Evolutionary conservation across 2,329 filamentous ascomycete species (phyloP).

Genomic region (Teratosphaeria destructans): DNA sequence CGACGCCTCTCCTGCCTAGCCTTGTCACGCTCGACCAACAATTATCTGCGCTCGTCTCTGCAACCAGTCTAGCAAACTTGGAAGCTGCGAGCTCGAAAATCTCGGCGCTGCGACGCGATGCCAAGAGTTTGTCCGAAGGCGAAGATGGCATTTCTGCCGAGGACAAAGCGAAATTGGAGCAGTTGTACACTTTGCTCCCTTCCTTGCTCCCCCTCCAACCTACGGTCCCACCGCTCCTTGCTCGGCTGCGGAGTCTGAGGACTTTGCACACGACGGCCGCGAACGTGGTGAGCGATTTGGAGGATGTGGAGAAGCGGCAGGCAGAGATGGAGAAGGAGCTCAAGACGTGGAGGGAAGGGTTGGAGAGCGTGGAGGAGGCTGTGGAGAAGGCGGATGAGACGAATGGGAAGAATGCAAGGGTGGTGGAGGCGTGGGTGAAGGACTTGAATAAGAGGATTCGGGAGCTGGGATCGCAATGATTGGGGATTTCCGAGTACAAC

Average conservation of each 20-base stretch:
- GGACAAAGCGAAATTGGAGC: slow-evolving; percentile 77
- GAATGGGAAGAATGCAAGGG: slow-evolving; percentile 68
- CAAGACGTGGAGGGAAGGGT: slow-evolving; percentile 70
- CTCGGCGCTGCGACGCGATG: slow-evolving; percentile 43
- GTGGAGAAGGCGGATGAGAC: slow-evolving; percentile 59
- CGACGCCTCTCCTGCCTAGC: slow-evolving; percentile 68
- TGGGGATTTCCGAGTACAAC: background rate
- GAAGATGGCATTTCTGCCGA: slow-evolving; percentile 43
- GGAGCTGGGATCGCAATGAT: slow-evolving; percentile 7
- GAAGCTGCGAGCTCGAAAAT: slow-evolving; percentile 40
- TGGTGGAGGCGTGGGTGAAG: slow-evolving; percentile 83
- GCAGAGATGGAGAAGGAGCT: slow-evolving; percentile 75
- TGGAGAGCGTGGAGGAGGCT: slow-evolving; percentile 67
- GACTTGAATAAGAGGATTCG: slow-evolving; percentile 70
- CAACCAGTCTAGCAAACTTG: slow-evolving; percentile 60
- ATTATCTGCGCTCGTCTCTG: slow-evolving; percentile 57
- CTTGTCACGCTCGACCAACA: slow-evolving; percentile 73
- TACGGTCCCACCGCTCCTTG: slow-evolving; percentile 72
- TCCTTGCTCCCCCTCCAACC: slow-evolving; percentile 82
- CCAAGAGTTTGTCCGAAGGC: slow-evolving; percentile 56
- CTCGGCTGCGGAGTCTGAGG: slow-evolving; percentile 72
- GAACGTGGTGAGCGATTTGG: slow-evolving; percentile 65
- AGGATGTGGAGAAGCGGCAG: slow-evolving; percentile 68
- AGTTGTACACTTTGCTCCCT: slow-evolving; percentile 77
- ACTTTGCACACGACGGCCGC: slow-evolving; percentile 82